Evolutionary conservation across 2,329 filamentous ascomycete species (phyloP).

Genomic region (Xylaria sp.): DNA sequence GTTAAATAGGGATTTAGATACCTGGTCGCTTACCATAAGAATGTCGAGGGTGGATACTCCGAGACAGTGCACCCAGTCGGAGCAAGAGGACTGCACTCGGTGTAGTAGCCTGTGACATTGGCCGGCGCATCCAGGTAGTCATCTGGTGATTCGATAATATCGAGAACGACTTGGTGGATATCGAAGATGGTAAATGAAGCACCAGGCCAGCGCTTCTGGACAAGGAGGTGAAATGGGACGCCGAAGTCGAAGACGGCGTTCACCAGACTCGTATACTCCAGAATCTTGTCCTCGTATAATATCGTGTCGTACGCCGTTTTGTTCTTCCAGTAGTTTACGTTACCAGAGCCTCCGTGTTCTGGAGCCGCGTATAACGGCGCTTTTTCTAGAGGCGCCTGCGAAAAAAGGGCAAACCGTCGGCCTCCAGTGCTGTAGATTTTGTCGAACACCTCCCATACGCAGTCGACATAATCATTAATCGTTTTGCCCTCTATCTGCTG

Average conservation of each 20-base stretch:
- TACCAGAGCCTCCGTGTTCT: slow-evolving; percentile 48
- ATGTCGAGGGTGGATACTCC: slow-evolving; percentile 59
- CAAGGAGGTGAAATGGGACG: slow-evolving; percentile 51
- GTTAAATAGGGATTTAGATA: background rate
- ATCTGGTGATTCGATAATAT: slow-evolving; percentile 67
- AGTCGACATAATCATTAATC: slow-evolving; percentile 66
- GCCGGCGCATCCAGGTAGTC: slow-evolving; percentile 67
- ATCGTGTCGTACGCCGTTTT: slow-evolving; percentile 54
- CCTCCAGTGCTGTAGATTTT: slow-evolving; percentile 69
- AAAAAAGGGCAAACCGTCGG: slow-evolving; percentile 74
- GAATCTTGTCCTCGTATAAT: slow-evolving; percentile 54
- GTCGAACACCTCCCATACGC: slow-evolving; percentile 69
- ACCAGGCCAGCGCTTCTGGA: slow-evolving; percentile 58
- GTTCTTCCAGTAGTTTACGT: slow-evolving; percentile 54
- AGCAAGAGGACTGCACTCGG: slow-evolving; percentile 52
- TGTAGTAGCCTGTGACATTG: slow-evolving; percentile 65
- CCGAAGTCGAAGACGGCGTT: slow-evolving; percentile 58
- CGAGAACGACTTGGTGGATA: slow-evolving; percentile 66
- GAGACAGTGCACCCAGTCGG: slow-evolving; percentile 47
- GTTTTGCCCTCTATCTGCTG: slow-evolving; percentile 65
- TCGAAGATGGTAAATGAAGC: slow-evolving; percentile 71
- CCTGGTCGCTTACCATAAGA: slow-evolving; percentile 70
- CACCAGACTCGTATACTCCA: slow-evolving; percentile 55
- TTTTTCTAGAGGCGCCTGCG: slow-evolving; percentile 70
- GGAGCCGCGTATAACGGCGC: slow-evolving; percentile 67